These are phyloP conservation scores for Stagonosporopsis rhizophila DNA, from an alignment of 2,329 filamentous ascomycete genomes.

Conservation along the genomic window DNA sequence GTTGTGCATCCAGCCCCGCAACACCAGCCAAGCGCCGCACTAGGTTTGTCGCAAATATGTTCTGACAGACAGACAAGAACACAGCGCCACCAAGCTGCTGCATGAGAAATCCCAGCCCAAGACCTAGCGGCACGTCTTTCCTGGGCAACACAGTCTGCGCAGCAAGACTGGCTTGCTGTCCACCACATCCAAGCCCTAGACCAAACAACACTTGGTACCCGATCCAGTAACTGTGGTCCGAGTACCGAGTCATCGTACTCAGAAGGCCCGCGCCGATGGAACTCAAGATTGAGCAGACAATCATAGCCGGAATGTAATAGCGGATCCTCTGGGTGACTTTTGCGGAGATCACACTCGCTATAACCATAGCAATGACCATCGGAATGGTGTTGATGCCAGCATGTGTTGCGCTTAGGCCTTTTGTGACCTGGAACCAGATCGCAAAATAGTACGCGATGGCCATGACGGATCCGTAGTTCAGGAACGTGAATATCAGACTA, in stretches of 20 bases:
- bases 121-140: conserved; percentile 47
- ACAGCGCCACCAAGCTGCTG: conserved; percentile 57
- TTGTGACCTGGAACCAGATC: conserved; percentile 41
- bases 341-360: conserved; percentile 37
- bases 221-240: conserved; percentile 40
- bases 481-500: conserved; percentile 30
- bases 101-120: conserved; percentile 50
- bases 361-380: conserved; percentile 30
- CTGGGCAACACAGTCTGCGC: conserved; percentile 50
- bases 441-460: conserved; percentile 37
- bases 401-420: conserved; percentile 31
- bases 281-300: conserved; percentile 46
- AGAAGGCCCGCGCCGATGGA: conserved; percentile 53
- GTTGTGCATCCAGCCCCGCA: conserved; percentile 26
- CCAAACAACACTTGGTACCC: conserved; percentile 42
- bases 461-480: conserved; percentile 30
- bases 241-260: conserved; percentile 47
- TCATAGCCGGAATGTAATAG: conserved; percentile 55
- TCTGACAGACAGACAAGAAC: conserved; percentile 56
- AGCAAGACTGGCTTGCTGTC: conserved; percentile 51
- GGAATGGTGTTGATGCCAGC: conserved; percentile 39
- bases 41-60: conserved; percentile 37
- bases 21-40: conserved; percentile 30
- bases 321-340: conserved; percentile 48
- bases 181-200: conserved; percentile 52